Evolutionary conservation across 2,329 filamentous ascomycete genomes (phyloP).

Genomic region (Esteya vermicola): DNA sequence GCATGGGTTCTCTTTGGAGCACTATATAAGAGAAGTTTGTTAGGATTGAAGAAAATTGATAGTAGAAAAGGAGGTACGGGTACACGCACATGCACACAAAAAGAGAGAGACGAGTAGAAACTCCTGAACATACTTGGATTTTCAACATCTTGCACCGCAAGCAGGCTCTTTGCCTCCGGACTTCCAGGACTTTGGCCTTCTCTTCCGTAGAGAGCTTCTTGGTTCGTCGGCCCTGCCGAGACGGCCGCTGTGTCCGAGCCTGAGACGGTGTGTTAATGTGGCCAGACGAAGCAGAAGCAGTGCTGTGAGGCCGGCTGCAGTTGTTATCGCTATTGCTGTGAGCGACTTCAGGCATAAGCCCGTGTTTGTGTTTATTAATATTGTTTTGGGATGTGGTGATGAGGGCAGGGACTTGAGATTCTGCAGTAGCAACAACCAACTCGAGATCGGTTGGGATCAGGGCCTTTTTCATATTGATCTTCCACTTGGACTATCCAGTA

Average conservation of each 20-base stretch:
- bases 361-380: neutral
- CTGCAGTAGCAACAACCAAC: neutral
- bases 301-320: neutral
- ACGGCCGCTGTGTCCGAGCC: neutral
- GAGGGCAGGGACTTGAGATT: neutral
- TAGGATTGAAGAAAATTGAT: neutral
- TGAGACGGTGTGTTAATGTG: too few relatives aligned
- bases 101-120: too few relatives aligned
- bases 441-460: neutral
- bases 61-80: neutral
- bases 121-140: constrained; percentile 12
- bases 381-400: neutral
- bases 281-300: too few relatives aligned
- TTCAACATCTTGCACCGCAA: constrained; percentile 16
- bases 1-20: constrained; percentile 15
- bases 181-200: constrained; percentile 13
- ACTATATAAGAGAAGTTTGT: constrained; percentile 12
- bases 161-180: constrained; percentile 15
- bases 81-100: too few relatives aligned
- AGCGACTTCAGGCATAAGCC: neutral
- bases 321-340: neutral
- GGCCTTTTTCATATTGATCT: constrained; percentile 1
- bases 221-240: constrained; percentile 7
- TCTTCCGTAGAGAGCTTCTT: constrained; percentile 13
- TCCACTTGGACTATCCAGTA: neutral